Conservation (phyloP, 2,329 filamentous ascomycete genomes). For the Cytospora mali region DNA sequence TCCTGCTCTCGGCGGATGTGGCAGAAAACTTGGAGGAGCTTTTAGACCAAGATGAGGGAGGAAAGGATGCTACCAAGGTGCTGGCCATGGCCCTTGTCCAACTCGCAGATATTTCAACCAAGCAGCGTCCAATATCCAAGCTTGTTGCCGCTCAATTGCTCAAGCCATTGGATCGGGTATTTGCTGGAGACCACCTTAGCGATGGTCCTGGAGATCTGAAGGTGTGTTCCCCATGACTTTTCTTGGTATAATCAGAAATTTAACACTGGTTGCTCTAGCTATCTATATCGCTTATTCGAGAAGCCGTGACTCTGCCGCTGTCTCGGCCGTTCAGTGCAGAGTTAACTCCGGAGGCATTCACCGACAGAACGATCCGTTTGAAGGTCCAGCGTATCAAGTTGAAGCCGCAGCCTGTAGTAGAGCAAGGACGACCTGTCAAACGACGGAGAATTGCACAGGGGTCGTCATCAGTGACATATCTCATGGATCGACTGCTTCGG, state of each 20-base stretch:
- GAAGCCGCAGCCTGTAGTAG: slow-evolving; percentile 1
- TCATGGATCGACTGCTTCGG: slow-evolving; percentile 15
- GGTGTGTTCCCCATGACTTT: slow-evolving; percentile 17
- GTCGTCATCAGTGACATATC: not conserved
- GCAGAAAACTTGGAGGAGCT: slow-evolving; percentile 27
- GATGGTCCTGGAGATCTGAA: slow-evolving; percentile 11
- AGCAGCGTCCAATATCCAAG: slow-evolving; percentile 33
- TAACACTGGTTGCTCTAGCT: slow-evolving; percentile 5
- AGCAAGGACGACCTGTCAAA: slow-evolving; percentile 13
- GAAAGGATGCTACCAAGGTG: slow-evolving; percentile 22
- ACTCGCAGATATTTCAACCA: slow-evolving; percentile 31
- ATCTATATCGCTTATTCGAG: slow-evolving; percentile 15
- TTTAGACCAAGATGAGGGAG: slow-evolving; percentile 29
- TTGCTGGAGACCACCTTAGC: not conserved
- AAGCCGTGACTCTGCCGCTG: slow-evolving; percentile 7
- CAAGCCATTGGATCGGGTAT: slow-evolving; percentile 19
- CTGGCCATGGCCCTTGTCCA: slow-evolving; percentile 33
- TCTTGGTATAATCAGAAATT: slow-evolving; percentile 3
- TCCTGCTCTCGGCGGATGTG: slow-evolving; percentile 32
- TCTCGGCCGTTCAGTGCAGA: slow-evolving; percentile 10
- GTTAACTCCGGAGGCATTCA: slow-evolving; percentile 13
- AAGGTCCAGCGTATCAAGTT: slow-evolving; percentile 13
- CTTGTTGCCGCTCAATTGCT: slow-evolving; percentile 34
- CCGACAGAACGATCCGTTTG: slow-evolving; percentile 15
- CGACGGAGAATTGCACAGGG: slow-evolving; percentile 10